These are phyloP conservation scores for Solanum boliviense DNA, from an alignment of 257 asterid species.

Conservation along the genomic window DNA sequence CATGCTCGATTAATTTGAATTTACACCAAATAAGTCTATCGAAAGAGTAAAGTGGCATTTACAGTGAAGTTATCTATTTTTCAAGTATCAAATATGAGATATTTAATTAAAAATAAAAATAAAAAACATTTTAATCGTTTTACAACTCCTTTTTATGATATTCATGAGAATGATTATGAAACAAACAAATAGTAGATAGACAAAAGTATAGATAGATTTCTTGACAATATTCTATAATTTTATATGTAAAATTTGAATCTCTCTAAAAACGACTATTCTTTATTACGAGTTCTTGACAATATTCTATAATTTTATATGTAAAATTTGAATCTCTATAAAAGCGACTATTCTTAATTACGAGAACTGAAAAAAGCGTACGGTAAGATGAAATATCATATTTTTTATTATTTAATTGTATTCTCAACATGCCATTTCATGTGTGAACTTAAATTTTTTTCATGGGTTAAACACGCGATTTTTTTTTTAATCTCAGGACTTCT, in stretches of 20 bases:
- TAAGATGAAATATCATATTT: background rate
- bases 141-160: background rate
- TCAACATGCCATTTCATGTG: no score
- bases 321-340: background rate
- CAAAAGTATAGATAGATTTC: background rate
- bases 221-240: no score
- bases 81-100: background rate
- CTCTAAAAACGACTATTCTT: background rate
- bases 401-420: no score
- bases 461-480: background rate
- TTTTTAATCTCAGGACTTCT: no score
- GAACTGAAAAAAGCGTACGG: no score
- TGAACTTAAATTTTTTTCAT: background rate
- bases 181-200: background rate
- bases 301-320: background rate
- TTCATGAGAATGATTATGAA: background rate
- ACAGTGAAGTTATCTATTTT: background rate
- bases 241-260: background rate
- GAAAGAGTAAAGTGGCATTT: background rate
- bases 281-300: background rate
- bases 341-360: background rate
- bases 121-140: background rate
- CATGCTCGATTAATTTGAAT: background rate
- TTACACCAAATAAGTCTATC: accelerated
- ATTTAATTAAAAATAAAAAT: background rate